A percentile compares a stretch with the other conserved stretches of the same genome.
These are phyloP conservation scores for Rhodamnia argentea DNA, from an alignment of 345 rosid genomes.

Conservation along the genomic window DNA sequence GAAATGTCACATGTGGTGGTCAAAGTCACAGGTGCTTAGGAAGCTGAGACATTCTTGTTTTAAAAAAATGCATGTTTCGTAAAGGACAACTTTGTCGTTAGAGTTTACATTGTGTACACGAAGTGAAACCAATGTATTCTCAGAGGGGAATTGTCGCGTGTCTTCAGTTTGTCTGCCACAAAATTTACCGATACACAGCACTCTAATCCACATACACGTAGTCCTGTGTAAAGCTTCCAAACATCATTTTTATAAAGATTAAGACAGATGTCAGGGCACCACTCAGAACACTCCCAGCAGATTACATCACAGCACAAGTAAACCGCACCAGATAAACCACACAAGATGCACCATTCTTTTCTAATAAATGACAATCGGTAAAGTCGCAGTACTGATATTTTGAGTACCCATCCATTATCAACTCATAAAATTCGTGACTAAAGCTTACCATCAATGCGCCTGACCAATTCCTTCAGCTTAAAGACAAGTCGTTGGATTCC, in stretches of 20 bases:
- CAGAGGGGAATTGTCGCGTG: neutral
- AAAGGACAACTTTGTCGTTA: neutral
- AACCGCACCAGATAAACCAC: no score
- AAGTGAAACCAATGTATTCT: neutral
- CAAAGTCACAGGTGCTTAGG: neutral
- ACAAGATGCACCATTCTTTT: neutral
- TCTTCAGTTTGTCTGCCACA: neutral
- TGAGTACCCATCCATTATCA: neutral
- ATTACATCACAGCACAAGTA: neutral
- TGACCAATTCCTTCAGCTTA: constrained; percentile 91
- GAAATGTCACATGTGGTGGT: neutral
- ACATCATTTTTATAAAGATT: neutral
- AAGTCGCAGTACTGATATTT: neutral
- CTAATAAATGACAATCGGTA: neutral
- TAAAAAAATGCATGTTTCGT: neutral
- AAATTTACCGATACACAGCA: neutral
- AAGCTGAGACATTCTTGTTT: neutral
- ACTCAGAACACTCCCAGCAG: neutral
- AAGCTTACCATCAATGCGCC: constrained; percentile 86
- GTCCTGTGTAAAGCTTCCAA: neutral
- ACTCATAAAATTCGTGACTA: neutral
- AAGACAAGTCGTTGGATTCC: constrained; percentile 99
- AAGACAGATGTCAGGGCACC: neutral
- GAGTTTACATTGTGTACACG: neutral
- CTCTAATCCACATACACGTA: neutral